These are phyloP conservation scores for Hypoxylon sp. DNA, from an alignment of 2,329 filamentous ascomycete species.

Conservation along the genomic window DNA sequence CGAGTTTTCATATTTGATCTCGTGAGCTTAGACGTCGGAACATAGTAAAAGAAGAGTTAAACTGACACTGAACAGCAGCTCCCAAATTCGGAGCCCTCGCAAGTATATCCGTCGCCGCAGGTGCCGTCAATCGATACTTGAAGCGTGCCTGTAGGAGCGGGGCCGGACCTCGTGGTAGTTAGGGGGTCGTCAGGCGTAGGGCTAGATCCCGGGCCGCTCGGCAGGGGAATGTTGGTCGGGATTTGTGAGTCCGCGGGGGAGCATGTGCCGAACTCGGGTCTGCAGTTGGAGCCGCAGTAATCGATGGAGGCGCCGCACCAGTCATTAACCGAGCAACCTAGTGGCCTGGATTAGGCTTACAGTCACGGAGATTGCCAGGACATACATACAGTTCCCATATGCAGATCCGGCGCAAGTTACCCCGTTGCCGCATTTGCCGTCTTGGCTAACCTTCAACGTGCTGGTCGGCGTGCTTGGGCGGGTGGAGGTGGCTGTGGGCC, in stretches of 20 bases:
- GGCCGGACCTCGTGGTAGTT: slow-evolving; percentile 35
- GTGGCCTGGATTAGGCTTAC: slow-evolving; percentile 29
- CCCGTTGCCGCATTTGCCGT: slow-evolving; percentile 46
- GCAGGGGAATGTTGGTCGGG: slow-evolving; percentile 40
- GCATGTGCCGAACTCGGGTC: slow-evolving; percentile 45
- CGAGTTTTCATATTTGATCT: slow-evolving; percentile 24
- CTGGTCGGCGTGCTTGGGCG: slow-evolving; percentile 39
- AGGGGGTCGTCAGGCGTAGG: slow-evolving; percentile 39
- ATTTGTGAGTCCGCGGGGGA: slow-evolving; percentile 38
- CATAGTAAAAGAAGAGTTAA: slow-evolving; percentile 4
- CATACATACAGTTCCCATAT: slow-evolving; percentile 49
- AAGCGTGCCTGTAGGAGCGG: slow-evolving; percentile 43
- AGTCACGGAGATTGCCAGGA: slow-evolving; percentile 8
- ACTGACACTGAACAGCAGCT: slow-evolving; percentile 51
- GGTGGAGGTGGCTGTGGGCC: slow-evolving; percentile 35
- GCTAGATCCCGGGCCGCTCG: slow-evolving; percentile 31
- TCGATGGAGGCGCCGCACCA: slow-evolving; percentile 50
- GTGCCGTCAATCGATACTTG: slow-evolving; percentile 46
- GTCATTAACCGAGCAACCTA: slow-evolving; percentile 48
- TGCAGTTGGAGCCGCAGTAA: slow-evolving; percentile 48
- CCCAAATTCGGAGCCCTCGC: slow-evolving; percentile 49
- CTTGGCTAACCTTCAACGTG: slow-evolving; percentile 45
- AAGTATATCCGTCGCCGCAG: slow-evolving; percentile 49
- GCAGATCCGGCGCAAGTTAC: slow-evolving; percentile 48
- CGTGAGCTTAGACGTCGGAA: slow-evolving; percentile 3